phyloP scores from a whole-genome alignment of 2,329 filamentous ascomycete genomes.

The Xylariaceae sp. region DNA sequence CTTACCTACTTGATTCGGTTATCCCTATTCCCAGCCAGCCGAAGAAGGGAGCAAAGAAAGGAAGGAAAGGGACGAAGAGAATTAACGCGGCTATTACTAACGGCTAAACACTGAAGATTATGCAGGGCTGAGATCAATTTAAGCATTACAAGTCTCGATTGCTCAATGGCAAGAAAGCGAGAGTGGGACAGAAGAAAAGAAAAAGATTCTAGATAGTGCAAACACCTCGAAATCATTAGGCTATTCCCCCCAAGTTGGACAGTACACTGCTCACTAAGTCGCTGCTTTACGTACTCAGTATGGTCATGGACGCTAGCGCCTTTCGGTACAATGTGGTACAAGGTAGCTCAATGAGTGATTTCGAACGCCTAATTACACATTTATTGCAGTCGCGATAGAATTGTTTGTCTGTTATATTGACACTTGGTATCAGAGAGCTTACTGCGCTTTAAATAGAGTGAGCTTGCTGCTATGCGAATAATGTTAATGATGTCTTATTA shows the following conservation, averaged over 20 bases:
- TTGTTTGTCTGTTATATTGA: too few relatives aligned
- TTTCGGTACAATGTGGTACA: too few relatives aligned
- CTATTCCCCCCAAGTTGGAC: not conserved
- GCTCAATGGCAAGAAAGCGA: not conserved
- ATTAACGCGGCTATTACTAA: conserved; percentile 2
- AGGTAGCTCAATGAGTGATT: too few relatives aligned
- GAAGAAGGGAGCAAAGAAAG: conserved; percentile 4
- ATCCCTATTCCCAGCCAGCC: conserved; percentile 12
- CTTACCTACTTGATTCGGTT: conserved; percentile 12
- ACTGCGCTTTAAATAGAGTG: too few relatives aligned
- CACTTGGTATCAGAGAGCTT: too few relatives aligned
- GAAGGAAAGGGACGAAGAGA: not conserved
- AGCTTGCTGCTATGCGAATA: too few relatives aligned
- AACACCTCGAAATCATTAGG: conserved; percentile 21
- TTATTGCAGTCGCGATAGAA: too few relatives aligned
- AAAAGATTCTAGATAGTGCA: conserved; percentile 35
- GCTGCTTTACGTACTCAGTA: too few relatives aligned
- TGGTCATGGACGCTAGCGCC: too few relatives aligned
- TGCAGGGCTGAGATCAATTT: not conserved
- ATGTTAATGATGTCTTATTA: too few relatives aligned
- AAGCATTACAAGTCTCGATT: not conserved
- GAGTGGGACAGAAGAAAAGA: not conserved
- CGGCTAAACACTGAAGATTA: conserved; percentile 4
- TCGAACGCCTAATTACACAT: too few relatives aligned
- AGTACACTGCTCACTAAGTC: too few relatives aligned